phyloP scores from a whole-genome alignment of 208 protist species.

The Crithidia mellificae region DNA sequence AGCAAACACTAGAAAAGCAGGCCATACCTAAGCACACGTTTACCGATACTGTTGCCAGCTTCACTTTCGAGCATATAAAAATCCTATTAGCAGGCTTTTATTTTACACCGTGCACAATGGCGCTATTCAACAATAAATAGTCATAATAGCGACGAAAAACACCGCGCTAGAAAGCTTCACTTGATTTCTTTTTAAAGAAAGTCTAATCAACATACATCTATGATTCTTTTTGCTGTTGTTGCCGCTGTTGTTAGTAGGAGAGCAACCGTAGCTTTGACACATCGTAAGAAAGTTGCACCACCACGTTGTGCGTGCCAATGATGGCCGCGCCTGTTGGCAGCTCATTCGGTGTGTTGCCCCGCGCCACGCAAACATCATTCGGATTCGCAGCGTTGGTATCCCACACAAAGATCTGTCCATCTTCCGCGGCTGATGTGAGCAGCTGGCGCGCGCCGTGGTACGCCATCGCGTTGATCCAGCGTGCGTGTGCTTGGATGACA shows the following conservation, averaged over 20 bases:
- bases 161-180: too few relatives aligned
- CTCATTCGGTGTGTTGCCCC: conserved; percentile 15
- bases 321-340: conserved; percentile 35
- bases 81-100: too few relatives aligned
- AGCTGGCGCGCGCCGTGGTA: conserved; percentile 26
- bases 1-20: too few relatives aligned
- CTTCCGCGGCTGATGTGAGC: conserved; percentile 52
- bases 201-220: too few relatives aligned
- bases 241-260: background rate
- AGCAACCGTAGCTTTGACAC: conserved; percentile 12
- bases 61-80: too few relatives aligned
- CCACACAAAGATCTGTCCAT: conserved; percentile 58
- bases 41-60: too few relatives aligned
- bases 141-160: too few relatives aligned
- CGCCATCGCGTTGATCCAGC: conserved; percentile 61
- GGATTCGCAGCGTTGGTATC: background rate
- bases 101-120: too few relatives aligned
- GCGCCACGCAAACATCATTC: conserved; percentile 13
- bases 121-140: too few relatives aligned
- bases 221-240: background rate
- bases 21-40: too few relatives aligned
- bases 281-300: conserved; percentile 25
- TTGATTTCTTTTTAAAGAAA: too few relatives aligned
- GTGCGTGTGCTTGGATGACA: conserved; percentile 61
- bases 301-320: background rate